Base-by-base conservation (phyloP, 805 yeast genomes). In the Starmerella geochares region DNA sequence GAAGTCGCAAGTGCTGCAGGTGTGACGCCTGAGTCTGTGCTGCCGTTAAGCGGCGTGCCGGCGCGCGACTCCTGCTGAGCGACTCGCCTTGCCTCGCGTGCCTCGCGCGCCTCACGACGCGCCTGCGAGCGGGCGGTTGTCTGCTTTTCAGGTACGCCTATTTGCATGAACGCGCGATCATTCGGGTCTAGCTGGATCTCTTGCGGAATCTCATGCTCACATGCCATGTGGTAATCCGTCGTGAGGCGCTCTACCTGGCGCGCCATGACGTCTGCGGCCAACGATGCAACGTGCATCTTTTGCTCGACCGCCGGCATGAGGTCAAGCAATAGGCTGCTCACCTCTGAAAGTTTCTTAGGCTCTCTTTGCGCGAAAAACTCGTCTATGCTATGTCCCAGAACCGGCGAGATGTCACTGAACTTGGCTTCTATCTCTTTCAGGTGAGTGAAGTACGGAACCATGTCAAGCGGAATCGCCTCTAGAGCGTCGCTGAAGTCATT, bases 391-490 rank as follows among this genome's bases (percentile, higher is more conserved):
- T 68, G 64, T 47, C 78, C 77, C 52, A 90, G 71, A 55, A 72
- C 70, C 0, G 96, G 95, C 9, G 81, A 72, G 0, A 85, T 73
- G 53, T 77, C 74, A 31, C 83, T 83, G 64, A 95, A 86, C 65
- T 90, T 90, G 53, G 97, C 96, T 62, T 88, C 96, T 47, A 92
- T 87, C 62, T 92, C 98, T 61, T 86, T 85, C 56, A 92, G 70
- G 14, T 86, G 69, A 1, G 97, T 92, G 65, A 87, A 79, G 62
- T 88, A 90, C 47, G 88, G 77, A 45, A 87, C 77, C 36, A 86
- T 72, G 57, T 86, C 96, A 49, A 74, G 62, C 0, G 98, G 98
- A 54, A 87, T 72, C 21, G 95, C 95, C 62, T 87, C 94, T 46
- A 90, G 76, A 0, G 87, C 88, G 68, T 92, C 98, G 40, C 85